Evolutionary conservation across 2,329 filamentous ascomycete species (phyloP).

Genomic region (Aspergillus uvarum): DNA sequence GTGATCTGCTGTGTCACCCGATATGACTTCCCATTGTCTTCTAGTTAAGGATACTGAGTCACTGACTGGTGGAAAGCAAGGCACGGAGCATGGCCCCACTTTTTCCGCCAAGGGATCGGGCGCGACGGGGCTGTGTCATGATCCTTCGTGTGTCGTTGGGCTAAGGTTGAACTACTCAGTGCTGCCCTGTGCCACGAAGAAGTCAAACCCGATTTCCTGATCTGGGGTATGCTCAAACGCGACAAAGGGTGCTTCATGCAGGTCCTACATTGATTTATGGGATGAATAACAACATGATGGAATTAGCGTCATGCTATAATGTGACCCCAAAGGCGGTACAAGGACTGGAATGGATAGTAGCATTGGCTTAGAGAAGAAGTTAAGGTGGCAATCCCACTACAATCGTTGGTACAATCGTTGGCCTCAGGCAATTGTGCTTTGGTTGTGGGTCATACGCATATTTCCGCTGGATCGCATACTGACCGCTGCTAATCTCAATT

Average conservation of each 20-base stretch:
- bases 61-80: not conserved
- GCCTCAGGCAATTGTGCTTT: not conserved
- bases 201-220: not conserved
- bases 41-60: not conserved
- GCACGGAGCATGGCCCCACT: not conserved
- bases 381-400: not conserved
- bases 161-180: not conserved
- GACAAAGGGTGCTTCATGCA: not conserved
- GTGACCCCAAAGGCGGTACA: not conserved
- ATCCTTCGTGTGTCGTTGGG: slow-evolving; percentile 2
- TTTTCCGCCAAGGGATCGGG: slow-evolving; percentile 9
- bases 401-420: not conserved
- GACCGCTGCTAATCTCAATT: not conserved
- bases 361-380: not conserved
- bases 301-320: not conserved
- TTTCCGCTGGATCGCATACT: not conserved
- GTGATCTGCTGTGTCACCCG: not conserved
- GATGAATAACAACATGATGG: not conserved
- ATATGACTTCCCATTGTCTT: not conserved
- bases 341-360: not conserved
- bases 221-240: not conserved
- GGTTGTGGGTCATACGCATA: slow-evolving; percentile 3
- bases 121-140: slow-evolving; percentile 18
- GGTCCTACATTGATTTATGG: not conserved
- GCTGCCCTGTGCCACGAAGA: not conserved